A percentile compares a stretch with the other conserved stretches of the same genome.
phyloP scores from a whole-genome alignment of 495 filamentous ascomycete genomes.

The Lasiosphaeriaceae sp. region DNA sequence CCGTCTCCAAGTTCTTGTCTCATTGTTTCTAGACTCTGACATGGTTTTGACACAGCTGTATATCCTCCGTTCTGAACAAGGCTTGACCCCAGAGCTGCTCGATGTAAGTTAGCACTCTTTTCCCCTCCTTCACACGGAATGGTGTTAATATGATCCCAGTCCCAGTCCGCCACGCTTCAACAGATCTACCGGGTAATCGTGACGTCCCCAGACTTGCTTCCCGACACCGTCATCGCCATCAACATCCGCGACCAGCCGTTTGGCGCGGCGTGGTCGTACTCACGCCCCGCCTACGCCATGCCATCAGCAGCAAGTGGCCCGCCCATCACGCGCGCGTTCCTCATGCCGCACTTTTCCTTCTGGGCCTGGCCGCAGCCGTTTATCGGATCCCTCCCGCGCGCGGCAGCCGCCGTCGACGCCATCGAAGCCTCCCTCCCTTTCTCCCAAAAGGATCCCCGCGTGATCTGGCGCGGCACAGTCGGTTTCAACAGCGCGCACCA shows the following conservation, averaged over 20 bases:
- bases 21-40: background rate
- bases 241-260: conserved; percentile 42
- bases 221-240: conserved; percentile 59
- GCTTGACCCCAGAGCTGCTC: background rate
- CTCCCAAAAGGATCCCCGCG: conserved; percentile 56
- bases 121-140: no score
- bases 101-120: no score
- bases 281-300: conserved; percentile 36
- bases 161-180: conserved; percentile 37
- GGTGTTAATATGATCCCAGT: conserved; percentile 18
- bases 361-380: conserved; percentile 67
- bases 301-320: conserved; percentile 44
- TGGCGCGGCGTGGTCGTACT: conserved; percentile 34
- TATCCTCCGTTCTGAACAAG: background rate
- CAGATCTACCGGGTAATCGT: conserved; percentile 49
- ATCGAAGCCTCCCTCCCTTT: conserved; percentile 32
- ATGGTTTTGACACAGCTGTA: background rate
- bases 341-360: conserved; percentile 78
- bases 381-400: conserved; percentile 55
- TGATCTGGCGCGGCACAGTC: conserved; percentile 65
- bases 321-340: conserved; percentile 47
- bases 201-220: conserved; percentile 45
- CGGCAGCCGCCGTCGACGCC: conserved; percentile 40
- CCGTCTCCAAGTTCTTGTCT: background rate
- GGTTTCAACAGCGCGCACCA: conserved; percentile 44